These are phyloP conservation scores for Globisporangium cederbergense DNA, from an alignment of 352 stramenopile genomes.

Conservation along the genomic window DNA sequence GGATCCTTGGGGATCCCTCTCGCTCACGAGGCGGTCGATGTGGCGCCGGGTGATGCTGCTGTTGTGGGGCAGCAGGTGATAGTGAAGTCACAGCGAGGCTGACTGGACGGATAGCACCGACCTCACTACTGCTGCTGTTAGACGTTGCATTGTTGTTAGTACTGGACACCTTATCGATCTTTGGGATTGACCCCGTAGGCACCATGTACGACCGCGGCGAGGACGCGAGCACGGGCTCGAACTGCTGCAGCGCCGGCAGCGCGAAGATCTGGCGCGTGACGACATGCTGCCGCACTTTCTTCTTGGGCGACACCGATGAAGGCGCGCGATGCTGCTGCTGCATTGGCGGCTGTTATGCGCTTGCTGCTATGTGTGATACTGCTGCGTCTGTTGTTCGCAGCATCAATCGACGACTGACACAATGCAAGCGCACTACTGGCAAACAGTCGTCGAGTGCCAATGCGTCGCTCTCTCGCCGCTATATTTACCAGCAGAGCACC, in stretches of 20 bases:
- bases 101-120: neutral
- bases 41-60: neutral
- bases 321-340: constrained; percentile 16
- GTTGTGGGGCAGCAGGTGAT: constrained; percentile 2
- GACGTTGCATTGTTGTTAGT: neutral
- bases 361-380: neutral
- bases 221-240: constrained; percentile 49
- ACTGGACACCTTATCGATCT: constrained; percentile 11
- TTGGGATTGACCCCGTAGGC: constrained; percentile 11
- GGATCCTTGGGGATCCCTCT: constrained; percentile 23
- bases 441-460: too few relatives aligned
- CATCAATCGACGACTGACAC: too few relatives aligned
- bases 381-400: too few relatives aligned
- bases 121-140: neutral
- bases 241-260: constrained; percentile 59
- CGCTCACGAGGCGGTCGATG: constrained; percentile 19
- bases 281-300: constrained; percentile 31
- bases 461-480: too few relatives aligned
- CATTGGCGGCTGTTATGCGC: neutral
- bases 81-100: neutral
- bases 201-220: constrained; percentile 34
- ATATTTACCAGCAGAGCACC: too few relatives aligned
- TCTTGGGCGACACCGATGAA: constrained; percentile 29
- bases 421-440: too few relatives aligned
- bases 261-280: constrained; percentile 40